phyloP scores from a whole-genome alignment of 2,329 filamentous ascomycete species.

The Penicillium sp. region DNA sequence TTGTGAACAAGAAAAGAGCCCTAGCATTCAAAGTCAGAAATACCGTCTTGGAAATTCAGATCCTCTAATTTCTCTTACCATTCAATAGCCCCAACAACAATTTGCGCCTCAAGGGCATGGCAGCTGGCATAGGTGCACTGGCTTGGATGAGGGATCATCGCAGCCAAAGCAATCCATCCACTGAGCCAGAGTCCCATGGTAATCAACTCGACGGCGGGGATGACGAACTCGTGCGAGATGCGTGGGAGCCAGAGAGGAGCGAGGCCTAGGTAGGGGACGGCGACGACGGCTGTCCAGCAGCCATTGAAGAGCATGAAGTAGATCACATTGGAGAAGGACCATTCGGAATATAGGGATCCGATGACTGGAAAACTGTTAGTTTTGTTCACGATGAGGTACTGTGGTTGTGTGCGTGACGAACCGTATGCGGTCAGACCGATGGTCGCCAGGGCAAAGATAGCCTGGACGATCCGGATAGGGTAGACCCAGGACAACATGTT shows the following conservation, averaged over 20 bases:
- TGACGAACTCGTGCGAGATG: conserved; percentile 23
- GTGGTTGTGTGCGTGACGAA: background rate
- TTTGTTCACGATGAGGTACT: too few species aligned
- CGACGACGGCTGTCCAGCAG: conserved; percentile 25
- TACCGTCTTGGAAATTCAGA: background rate
- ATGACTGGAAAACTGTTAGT: too few species aligned
- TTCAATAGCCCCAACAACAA: conserved; percentile 23
- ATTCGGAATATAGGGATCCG: conserved; percentile 11
- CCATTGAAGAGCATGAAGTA: conserved; percentile 29
- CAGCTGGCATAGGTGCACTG: conserved; percentile 19
- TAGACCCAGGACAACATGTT: conserved; percentile 26
- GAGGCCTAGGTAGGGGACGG: conserved; percentile 26
- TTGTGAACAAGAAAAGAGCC: conserved; percentile 25
- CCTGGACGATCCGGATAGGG: conserved; percentile 22
- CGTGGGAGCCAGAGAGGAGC: conserved; percentile 23
- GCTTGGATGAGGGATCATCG: conserved; percentile 17
- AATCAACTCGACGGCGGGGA: conserved; percentile 20
- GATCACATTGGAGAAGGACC: conserved; percentile 21
- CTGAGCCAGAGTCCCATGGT: conserved; percentile 24
- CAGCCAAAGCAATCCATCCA: conserved; percentile 25
- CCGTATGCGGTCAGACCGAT: conserved; percentile 25
- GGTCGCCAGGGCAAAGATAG: conserved; percentile 18
- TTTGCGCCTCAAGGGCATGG: conserved; percentile 20
- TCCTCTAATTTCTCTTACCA: conserved; percentile 12
- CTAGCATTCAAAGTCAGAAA: conserved; percentile 8